Evolutionary conservation across 768 basidiomycete genomes (phyloP).

Genomic region (Tylopilus sp.): DNA sequence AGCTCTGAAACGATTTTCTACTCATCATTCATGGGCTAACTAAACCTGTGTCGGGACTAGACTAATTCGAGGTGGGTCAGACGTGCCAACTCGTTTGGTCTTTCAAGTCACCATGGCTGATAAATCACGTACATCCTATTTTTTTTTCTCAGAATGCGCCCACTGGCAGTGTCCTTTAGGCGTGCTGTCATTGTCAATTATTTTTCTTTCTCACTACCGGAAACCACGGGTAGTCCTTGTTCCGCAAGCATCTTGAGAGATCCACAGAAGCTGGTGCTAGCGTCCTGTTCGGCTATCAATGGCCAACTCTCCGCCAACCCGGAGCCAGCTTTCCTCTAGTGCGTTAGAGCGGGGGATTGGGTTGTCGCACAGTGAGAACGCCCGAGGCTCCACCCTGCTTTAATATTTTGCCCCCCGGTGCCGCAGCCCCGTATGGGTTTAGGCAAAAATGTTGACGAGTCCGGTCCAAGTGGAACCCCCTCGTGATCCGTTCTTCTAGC

Average conservation of each 20-base stretch:
- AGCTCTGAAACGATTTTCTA: neutral
- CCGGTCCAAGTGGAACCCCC: neutral
- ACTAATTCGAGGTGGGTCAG: neutral
- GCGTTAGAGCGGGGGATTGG: neutral
- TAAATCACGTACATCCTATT: neutral
- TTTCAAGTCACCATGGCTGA: neutral
- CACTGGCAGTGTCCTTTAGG: neutral
- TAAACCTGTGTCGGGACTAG: no score
- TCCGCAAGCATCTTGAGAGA: conserved; percentile 1
- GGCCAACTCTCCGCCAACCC: conserved; percentile 11
- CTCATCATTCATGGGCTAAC: neutral
- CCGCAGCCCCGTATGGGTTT: neutral
- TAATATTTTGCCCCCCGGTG: neutral
- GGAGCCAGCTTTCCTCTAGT: conserved; percentile 8
- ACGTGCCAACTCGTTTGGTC: neutral
- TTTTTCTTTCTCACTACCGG: conserved; percentile 5
- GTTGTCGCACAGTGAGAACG: conserved; percentile 28
- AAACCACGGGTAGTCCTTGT: neutral
- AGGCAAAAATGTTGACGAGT: neutral
- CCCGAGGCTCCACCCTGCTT: neutral
- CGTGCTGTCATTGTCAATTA: conserved; percentile 8
- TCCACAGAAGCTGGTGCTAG: neutral
- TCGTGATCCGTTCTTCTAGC: neutral
- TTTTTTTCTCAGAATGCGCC: conserved; percentile 13
- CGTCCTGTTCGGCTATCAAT: neutral